A percentile compares a stretch with the other conserved stretches of the same genome.
phyloP scores from a whole-genome alignment of 2,329 filamentous ascomycete genomes.

The Emmonsiellopsis sp. region DNA sequence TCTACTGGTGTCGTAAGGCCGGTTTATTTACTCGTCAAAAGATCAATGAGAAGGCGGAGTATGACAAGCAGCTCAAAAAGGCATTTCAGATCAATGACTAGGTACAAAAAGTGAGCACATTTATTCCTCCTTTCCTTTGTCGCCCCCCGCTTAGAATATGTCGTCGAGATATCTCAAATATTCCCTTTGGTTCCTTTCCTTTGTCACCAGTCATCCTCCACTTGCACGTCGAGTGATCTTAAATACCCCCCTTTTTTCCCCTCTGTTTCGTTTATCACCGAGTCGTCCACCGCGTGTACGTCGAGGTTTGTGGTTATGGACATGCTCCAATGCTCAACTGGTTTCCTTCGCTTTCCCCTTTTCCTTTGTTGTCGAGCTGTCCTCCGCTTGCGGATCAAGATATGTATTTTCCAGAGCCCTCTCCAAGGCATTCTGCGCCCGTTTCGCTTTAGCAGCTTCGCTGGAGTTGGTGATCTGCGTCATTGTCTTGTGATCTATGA shows the following conservation, averaged over 20 bases:
- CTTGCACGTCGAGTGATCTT: too few species aligned
- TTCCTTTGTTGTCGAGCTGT: background rate
- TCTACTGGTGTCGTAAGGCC: conserved; percentile 11
- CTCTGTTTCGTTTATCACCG: background rate
- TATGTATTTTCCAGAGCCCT: background rate
- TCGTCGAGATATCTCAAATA: background rate
- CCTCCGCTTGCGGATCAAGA: background rate
- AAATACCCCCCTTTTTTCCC: too few species aligned
- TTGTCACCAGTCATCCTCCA: too few species aligned
- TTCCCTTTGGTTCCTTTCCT: background rate
- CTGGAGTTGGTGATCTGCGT: background rate
- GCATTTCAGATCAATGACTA: conserved; percentile 4
- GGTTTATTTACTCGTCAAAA: conserved; percentile 8
- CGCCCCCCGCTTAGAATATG: background rate
- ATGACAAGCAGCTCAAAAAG: conserved; percentile 10
- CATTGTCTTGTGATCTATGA: background rate
- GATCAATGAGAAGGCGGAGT: conserved; percentile 9
- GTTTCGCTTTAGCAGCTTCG: background rate
- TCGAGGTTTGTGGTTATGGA: background rate
- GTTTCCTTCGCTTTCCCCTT: background rate
- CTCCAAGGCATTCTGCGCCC: background rate
- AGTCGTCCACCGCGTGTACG: background rate
- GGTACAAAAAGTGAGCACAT: background rate
- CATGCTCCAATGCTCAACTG: background rate
- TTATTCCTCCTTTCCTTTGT: background rate